Base-by-base conservation (phyloP, 2,329 filamentous ascomycete species). In the Neonectria magnoliae region DNA sequence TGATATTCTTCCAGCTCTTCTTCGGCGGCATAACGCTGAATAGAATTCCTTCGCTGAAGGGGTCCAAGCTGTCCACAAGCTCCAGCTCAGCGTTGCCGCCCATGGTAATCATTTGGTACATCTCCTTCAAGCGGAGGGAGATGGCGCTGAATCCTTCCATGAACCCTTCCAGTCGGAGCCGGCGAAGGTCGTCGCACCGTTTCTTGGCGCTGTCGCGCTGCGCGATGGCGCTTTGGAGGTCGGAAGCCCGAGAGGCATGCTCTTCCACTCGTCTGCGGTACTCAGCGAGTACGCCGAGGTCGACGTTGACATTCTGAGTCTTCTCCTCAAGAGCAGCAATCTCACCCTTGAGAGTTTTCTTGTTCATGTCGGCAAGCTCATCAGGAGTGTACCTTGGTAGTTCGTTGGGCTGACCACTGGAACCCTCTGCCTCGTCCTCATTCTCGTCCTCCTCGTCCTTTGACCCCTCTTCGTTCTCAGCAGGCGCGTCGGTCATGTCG, bases 41-140 rank as follows among this genome's bases (percentile, higher is more conserved):
- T 52, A 98, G 79, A 67, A 99, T 98, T 27, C 96, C 96, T 80
- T 99, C 96, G 7, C 92, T 94, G 84, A 99, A 99, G 0, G 96
- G 96, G 78, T 99, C 97, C 3, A 99, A 84, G 18, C 91, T 95
- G 82, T 99, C 96, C 44, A 99, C 96, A 25, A 99, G 89, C 79
- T 99, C 97, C 13, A 99, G 88, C 81, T 99, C 96, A 0, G 96
- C 96, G 74, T 99, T 99, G 60, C 96, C 96, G 66, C 96, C 96
- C 94, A 99, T 98, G 22, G 96, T 99, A 78, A 99, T 99, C 94
- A 99, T 98, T 78, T 99, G 96, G 82, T 99, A 99, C 96, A 99
- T 99, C 77, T 99, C 96, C 83, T 99, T 99, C 50, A 99, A 85
- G 1, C 95, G 92, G 25, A 98, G 85, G 1, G 95, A 98, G 79